Evolutionary conservation across 2,329 filamentous ascomycete species (phyloP).

Genomic region (Pochonia chlamydosporia): DNA sequence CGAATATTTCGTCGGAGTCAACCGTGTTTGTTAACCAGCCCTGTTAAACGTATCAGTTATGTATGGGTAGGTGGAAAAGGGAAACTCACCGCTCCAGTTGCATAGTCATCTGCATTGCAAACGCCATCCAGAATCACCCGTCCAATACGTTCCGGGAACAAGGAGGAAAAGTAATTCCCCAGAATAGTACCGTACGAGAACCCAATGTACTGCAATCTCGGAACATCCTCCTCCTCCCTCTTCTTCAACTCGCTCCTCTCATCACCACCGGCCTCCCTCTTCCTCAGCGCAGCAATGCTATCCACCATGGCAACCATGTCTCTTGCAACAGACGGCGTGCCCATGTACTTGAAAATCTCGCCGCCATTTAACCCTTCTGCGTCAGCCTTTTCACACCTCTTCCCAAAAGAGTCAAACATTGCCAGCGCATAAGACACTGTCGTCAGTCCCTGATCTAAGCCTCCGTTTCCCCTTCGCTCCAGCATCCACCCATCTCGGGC

Average conservation of each 20-base stretch:
- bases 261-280: conserved; percentile 4
- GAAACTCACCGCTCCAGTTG: conserved; percentile 19
- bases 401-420: conserved; percentile 17
- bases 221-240: conserved; percentile 9
- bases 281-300: conserved; percentile 27
- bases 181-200: conserved; percentile 38
- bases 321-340: conserved; percentile 32
- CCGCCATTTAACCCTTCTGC: conserved; percentile 8
- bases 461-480: conserved; percentile 8
- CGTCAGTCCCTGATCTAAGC: conserved; percentile 22
- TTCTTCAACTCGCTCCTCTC: not conserved
- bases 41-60: conserved; percentile 8
- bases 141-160: conserved; percentile 30
- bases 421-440: conserved; percentile 21
- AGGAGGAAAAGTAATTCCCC: conserved; percentile 28
- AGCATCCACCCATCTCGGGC: conserved; percentile 17
- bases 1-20: conserved; percentile 29
- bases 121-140: conserved; percentile 37
- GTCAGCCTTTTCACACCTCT: conserved; percentile 20
- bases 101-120: conserved; percentile 30
- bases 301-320: conserved; percentile 40
- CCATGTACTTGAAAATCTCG: conserved; percentile 26
- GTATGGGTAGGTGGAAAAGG: not conserved
- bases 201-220: conserved; percentile 40
- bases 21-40: conserved; percentile 29